Base-by-base conservation (phyloP, 2,329 filamentous ascomycete genomes). In the Neophaeococcomyces mojaviensis region DNA sequence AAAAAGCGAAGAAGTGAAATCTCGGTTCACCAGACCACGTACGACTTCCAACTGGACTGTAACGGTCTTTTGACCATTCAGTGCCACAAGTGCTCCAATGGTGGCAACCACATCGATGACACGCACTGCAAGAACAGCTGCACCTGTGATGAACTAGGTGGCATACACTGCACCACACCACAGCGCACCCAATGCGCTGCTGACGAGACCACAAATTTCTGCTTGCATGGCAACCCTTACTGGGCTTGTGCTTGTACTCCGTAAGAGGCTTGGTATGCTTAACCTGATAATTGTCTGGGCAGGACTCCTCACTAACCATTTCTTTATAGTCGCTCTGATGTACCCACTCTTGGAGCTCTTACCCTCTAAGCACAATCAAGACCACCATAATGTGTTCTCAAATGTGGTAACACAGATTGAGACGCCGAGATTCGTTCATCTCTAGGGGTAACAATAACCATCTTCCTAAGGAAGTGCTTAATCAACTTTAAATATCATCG, bases 171-270 rank as follows among this genome's bases (percentile, higher is more conserved):
- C 39, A 15, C 10, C 3, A 9, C n/a, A 9, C 26, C 28, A 13
- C n/a, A 20, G 15, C 15, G 13, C 35, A 26, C 6, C 7, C 15
- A 16, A 10, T 42, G 39, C 24, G 19, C 39, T 8, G 26, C n/a
- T 13, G 26, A 32, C 10, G 39, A 42, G 28, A 19, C 28, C 3
- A 3, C n/a, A n/a, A 19, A 42, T 8, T 42, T 15, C 26, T 42
- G 39, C 28, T 13, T n/a, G n/a, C 8, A 15, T 5, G 39, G 39
- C 15, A 30, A n/a, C 12, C 39, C 39, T 4, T 42, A 32, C 24
- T 42, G 10, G 10, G 39, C 26, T 9, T 42, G 39, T 32, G 39
- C 39, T 16, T 42, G 39, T 24, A 32, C 39, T n/a, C n/a, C n/a
- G n/a, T n/a, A n/a, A n/a, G n/a, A n/a, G n/a, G n/a, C n/a, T n/a